A percentile compares a stretch with the other conserved stretches of the same genome.
Conservation (phyloP, 306 rosid genomes). For the Cucumis cinereus region DNA sequence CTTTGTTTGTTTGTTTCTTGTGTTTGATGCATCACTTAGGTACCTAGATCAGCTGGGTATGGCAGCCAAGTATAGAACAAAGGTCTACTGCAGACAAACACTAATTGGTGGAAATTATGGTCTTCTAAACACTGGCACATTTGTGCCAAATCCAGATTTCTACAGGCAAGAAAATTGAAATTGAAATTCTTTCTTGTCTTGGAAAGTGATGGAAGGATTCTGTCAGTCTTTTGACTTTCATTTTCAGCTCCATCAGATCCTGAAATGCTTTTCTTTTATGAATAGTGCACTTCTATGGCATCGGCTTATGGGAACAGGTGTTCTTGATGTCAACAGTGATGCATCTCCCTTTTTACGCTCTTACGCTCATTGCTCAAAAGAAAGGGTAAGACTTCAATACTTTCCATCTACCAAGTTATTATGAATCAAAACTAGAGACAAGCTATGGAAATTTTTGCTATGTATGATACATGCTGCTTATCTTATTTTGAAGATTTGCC, state of each 20-base stretch:
- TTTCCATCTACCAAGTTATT: not conserved
- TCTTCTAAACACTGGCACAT: slow-evolving; percentile 56
- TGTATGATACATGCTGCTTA: not conserved
- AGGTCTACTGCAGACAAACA: slow-evolving; percentile 86
- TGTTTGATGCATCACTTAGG: slow-evolving; percentile 28
- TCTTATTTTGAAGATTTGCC: not conserved
- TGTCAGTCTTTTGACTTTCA: not conserved
- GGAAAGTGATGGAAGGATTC: not conserved
- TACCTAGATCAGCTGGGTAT: slow-evolving; percentile 96
- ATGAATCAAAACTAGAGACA: not conserved
- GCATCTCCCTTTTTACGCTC: slow-evolving; percentile 52
- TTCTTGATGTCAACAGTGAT: slow-evolving; percentile 35
- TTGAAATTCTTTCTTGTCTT: slow-evolving; percentile 7
- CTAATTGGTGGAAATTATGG: slow-evolving; percentile 92
- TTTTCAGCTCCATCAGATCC: not conserved
- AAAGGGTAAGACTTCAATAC: slow-evolving; percentile 43
- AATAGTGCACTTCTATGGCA: slow-evolving; percentile 89
- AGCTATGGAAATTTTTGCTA: not conserved
- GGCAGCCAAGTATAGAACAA: slow-evolving; percentile 60
- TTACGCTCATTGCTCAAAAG: slow-evolving; percentile 87
- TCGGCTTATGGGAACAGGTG: slow-evolving; percentile 74
- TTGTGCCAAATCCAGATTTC: slow-evolving; percentile 86
- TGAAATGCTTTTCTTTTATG: slow-evolving; percentile 10
- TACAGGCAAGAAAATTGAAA: slow-evolving; percentile 47
- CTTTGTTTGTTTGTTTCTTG: not conserved